Evolutionary conservation across 106 monocot species (phyloP), one percentile per base, ranked within the genome.

Genomic region (Phalaenopsis equestris): DNA sequence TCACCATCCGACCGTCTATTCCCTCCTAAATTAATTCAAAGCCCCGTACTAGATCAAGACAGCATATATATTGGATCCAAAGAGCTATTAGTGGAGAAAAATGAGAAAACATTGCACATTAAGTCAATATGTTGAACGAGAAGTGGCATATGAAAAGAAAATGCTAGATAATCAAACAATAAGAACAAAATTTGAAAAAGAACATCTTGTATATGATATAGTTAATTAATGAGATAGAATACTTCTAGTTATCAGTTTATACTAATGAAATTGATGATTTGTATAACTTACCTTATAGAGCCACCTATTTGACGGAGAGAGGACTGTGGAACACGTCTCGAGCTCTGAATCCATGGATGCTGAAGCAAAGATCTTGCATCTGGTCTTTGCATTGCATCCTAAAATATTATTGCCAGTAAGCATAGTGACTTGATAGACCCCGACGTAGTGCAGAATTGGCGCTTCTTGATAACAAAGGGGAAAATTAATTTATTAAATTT

Each of bases 331-430:
- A 87, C 86, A 41, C 94, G 89, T 79, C 98, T 99, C 70, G 94
- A 91, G 80, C 93, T 94, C 77, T 88, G 92, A 70, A 99, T 93
- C 98, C 98, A 99, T 74, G 92, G 86, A 68, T 99, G 98, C 84
- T 83, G 81, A 47, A 99, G 79, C 82, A 99, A 88, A 42, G 89
- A 90, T 80, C 91, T 94, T 84, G 98, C 98, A 92, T 99, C 98
- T 67, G 98, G 94, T 82, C 98, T 90, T 80, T 94, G 94, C 88
- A 99, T 99, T 75, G 98, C 91, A 91, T 99, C 94, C 98, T 99
- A 81, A 80, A 74, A 42, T n/a, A 74, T 43, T 74, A 42, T 14
- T 6, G 43, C 43, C 72, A 74, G 43, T 38, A 79, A 83, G 77
- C 57, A 75, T 72, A 45, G 76, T 42, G 73, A 73, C 5, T 16